Conservation (phyloP, 495 filamentous ascomycete species). For the Aspergillus biplanus region DNA sequence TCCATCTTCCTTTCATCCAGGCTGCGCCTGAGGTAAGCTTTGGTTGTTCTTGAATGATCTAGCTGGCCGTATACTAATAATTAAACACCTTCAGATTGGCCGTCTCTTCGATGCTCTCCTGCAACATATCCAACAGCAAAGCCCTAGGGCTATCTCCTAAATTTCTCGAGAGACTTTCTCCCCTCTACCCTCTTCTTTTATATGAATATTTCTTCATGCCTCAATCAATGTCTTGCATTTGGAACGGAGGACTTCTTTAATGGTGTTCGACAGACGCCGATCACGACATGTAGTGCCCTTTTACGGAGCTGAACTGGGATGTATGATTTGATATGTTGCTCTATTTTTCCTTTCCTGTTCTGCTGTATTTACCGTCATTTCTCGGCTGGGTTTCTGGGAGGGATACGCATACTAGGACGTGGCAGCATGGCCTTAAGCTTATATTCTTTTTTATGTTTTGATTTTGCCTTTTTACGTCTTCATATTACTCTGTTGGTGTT, state of each 20-base stretch:
- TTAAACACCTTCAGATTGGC: constrained; percentile 39
- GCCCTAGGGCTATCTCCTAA: constrained; percentile 47
- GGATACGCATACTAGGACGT: constrained; percentile 34
- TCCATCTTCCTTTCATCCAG: constrained; percentile 90
- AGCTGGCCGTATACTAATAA: constrained; percentile 16
- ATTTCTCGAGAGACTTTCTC: constrained; percentile 24
- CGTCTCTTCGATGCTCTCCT: constrained; percentile 55
- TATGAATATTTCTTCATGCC: constrained; percentile 30
- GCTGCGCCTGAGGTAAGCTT: constrained; percentile 74
- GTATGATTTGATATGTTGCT: constrained; percentile 30
- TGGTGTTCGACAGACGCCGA: constrained; percentile 35
- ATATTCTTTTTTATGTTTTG: constrained; percentile 30
- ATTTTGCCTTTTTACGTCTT: constrained; percentile 22
- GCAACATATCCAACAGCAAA: constrained; percentile 55
- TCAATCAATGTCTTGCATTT: constrained; percentile 32
- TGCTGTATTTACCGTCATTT: constrained; percentile 43
- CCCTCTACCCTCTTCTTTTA: constrained; percentile 23
- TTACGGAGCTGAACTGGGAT: constrained; percentile 25
- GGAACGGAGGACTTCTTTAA: constrained; percentile 29
- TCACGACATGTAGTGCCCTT: constrained; percentile 29
- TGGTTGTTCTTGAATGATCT: background rate
- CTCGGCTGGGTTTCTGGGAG: constrained; percentile 36
- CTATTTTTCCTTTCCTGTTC: constrained; percentile 35
- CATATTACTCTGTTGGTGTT: constrained; percentile 23
- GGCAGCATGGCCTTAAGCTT: constrained; percentile 30